phyloP scores from a whole-genome alignment of 176 grass and related monocot genomes.

The Phyllostachys edulis region DNA sequence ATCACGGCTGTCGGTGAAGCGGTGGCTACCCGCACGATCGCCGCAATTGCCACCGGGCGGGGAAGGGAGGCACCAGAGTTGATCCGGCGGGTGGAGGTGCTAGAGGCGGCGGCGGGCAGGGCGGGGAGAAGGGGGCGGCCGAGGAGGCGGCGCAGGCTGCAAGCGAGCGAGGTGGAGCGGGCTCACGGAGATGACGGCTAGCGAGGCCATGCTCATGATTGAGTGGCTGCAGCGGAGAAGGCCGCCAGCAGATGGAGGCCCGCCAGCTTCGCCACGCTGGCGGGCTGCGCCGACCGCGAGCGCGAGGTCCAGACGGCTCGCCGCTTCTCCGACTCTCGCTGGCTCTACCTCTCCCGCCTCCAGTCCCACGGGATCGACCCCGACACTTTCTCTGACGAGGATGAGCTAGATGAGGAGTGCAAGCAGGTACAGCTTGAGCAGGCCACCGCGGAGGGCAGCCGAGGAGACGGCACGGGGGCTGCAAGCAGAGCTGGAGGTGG shows the following conservation, averaged over 20 bases:
- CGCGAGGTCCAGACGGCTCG: conserved; percentile 68
- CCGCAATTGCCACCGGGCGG: conserved; percentile 42
- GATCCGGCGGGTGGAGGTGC: conserved; percentile 38
- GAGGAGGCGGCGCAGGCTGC: conserved; percentile 44
- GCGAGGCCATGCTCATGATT: conserved; percentile 91
- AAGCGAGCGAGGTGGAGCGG: conserved; percentile 60
- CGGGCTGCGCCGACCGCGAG: conserved; percentile 53
- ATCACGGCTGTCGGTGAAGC: conserved; percentile 45
- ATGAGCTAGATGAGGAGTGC: conserved; percentile 24
- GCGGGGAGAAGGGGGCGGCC: conserved; percentile 57
- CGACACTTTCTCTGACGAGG: conserved; percentile 45
- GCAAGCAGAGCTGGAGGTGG: too few relatives aligned
- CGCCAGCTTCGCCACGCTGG: conserved; percentile 76
- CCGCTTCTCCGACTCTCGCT: conserved; percentile 59
- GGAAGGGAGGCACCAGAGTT: neutral
- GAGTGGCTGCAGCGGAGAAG: conserved; percentile 80
- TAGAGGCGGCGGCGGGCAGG: conserved; percentile 33
- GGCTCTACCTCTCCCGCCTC: conserved; percentile 49
- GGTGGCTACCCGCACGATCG: conserved; percentile 19
- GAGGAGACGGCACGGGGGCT: too few relatives aligned
- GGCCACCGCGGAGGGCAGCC: too few relatives aligned
- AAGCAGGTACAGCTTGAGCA: conserved; percentile 17
- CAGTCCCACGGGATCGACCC: conserved; percentile 69
- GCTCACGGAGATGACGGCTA: conserved; percentile 56
- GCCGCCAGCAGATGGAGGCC: conserved; percentile 75